Evolutionary conservation across 2,329 filamentous ascomycete species (phyloP), one percentile per base, ranked within the genome.

Genomic region (Alternaria metachromatica): DNA sequence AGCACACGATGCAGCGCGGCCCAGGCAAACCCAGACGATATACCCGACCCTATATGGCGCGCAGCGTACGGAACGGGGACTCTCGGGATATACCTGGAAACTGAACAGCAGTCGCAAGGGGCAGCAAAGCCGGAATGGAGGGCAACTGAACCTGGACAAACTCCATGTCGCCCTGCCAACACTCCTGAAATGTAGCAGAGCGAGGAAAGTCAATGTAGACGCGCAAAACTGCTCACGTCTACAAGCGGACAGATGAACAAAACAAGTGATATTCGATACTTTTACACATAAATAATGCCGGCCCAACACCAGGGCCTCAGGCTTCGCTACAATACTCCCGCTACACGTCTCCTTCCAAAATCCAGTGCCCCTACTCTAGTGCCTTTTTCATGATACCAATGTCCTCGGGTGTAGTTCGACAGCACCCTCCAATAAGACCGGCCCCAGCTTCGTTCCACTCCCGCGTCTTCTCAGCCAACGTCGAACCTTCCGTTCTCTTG

Each of bases 361-460:
- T 41, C 13, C 5, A 53, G 6, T 7, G 30, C 5, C 20, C 20
- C 5, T 33, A 3, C 13, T 53, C 49, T 1, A 81, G 58, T 25
- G 72, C 69, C 48, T 71, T 61, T 46, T 62, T 60, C 68, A 82
- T 77, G 11, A 74, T 72, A 28, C 63, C 59, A n/a, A 83, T 80
- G 63, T 83, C 80, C 10, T 74, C 71, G 0, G 82, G 82, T 6
- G 78, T 80, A 13, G 81, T 84, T 57, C 83, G 75, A 73, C 83
- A 85, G 67, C 83, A 85, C 2, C 83, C 83, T 11, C 83, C 83
- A 53, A 85, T 78, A 48, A 84, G 59, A 58, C 74, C 75, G 10
- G 81, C 83, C 2, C 83, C 82, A 26, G 73, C 73, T 4, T 66
- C 62, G 57, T 72, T 69, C 75, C 78, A 81, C 50, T 80, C 72